A percentile compares a stretch with the other conserved stretches of the same genome.
These are phyloP conservation scores for Vanrija sp. DNA, from an alignment of 1,284 basidiomycete species.

Conservation along the genomic window DNA sequence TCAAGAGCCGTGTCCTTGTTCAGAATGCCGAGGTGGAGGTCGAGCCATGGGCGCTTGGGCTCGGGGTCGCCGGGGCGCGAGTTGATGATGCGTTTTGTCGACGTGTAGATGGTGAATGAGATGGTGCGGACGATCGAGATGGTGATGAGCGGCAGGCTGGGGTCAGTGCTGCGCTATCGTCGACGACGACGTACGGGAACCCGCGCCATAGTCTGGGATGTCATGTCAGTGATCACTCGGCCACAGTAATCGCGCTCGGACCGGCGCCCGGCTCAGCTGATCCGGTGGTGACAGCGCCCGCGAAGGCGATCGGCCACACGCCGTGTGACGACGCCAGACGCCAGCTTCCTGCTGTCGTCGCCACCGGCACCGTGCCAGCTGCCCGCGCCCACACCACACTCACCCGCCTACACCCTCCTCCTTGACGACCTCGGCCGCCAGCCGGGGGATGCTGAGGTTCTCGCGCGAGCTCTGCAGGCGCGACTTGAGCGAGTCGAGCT, in stretches of 20 bases:
- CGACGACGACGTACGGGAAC: slow-evolving; percentile 32
- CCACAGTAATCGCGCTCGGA: too few relatives aligned
- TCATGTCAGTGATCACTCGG: background rate
- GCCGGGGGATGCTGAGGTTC: slow-evolving; percentile 65
- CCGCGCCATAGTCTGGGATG: slow-evolving; percentile 43
- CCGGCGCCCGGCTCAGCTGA: too few relatives aligned
- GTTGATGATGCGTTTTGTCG: slow-evolving; percentile 76
- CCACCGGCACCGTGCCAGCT: too few relatives aligned
- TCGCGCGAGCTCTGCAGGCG: slow-evolving; percentile 80
- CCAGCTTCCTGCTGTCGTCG: too few relatives aligned
- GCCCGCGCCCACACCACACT: slow-evolving; percentile 42
- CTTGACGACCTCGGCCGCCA: slow-evolving; percentile 63
- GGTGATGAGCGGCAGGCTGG: slow-evolving; percentile 83
- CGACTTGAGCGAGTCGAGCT: slow-evolving; percentile 86
- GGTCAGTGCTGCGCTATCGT: background rate
- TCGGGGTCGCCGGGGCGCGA: slow-evolving; percentile 4
- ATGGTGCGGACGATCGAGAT: slow-evolving; percentile 90
- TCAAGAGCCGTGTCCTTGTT: slow-evolving; percentile 55
- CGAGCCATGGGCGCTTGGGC: slow-evolving; percentile 28
- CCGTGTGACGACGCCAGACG: too few relatives aligned
- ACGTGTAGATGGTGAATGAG: slow-evolving; percentile 90
- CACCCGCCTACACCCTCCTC: slow-evolving; percentile 88
- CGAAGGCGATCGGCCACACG: too few relatives aligned
- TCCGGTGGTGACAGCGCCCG: too few relatives aligned
- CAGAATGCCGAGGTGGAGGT: slow-evolving; percentile 33